Evolutionary conservation across 1,139 yeast genomes (phyloP).

Genomic region (Lodderomyces oxycetoniae): DNA sequence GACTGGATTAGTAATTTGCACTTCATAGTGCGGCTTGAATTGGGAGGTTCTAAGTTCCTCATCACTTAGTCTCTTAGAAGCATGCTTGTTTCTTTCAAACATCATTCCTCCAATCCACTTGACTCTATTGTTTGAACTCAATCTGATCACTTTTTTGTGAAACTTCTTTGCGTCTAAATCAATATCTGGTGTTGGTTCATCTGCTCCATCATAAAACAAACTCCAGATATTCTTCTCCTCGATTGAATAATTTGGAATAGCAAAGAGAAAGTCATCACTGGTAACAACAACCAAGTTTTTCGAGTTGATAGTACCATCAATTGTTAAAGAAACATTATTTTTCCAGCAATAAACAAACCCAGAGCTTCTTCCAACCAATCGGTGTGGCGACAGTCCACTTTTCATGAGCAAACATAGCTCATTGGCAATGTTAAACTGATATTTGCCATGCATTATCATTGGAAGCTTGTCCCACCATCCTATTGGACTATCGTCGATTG

Average conservation of each 20-base stretch:
- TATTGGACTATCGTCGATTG: slow-evolving; percentile 77
- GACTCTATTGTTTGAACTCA: slow-evolving; percentile 38
- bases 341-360: slow-evolving; percentile 83
- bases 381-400: slow-evolving; percentile 76
- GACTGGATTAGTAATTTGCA: slow-evolving; percentile 37
- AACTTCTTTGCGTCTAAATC: slow-evolving; percentile 31
- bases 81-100: slow-evolving; percentile 35
- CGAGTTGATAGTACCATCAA: slow-evolving; percentile 62
- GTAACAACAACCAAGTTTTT: slow-evolving; percentile 57
- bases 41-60: slow-evolving; percentile 28
- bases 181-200: slow-evolving; percentile 17
- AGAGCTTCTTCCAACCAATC: slow-evolving; percentile 59
- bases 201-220: slow-evolving; percentile 26
- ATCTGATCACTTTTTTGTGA: slow-evolving; percentile 34
- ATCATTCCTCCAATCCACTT: slow-evolving; percentile 40
- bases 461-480: slow-evolving; percentile 66
- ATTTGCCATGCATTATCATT: slow-evolving; percentile 41
- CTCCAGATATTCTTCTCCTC: slow-evolving; percentile 35
- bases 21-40: slow-evolving; percentile 43
- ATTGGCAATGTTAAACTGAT: slow-evolving; percentile 49
- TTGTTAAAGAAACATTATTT: slow-evolving; percentile 52
- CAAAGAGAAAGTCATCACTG: slow-evolving; percentile 65
- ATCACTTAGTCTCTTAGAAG: slow-evolving; percentile 21
- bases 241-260: slow-evolving; percentile 52
- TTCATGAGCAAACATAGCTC: slow-evolving; percentile 52